Conservation (phyloP, 805 yeast species). For the Candida insectorum region DNA sequence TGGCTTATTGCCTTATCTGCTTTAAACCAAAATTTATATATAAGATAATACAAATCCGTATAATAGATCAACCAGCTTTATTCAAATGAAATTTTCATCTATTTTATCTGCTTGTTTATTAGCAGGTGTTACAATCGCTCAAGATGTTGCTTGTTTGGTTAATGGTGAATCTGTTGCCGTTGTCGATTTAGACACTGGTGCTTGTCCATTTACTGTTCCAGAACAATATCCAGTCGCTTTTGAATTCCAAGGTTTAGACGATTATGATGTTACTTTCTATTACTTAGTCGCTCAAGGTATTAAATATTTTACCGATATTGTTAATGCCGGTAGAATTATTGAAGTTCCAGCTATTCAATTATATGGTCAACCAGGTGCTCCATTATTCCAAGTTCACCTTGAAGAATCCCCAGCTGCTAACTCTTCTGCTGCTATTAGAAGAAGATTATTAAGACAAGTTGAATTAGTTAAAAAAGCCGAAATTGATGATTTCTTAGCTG, state of each 20-base stretch:
- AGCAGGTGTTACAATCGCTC: slow-evolving; percentile 25
- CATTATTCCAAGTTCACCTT: slow-evolving; percentile 28
- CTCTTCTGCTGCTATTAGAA: slow-evolving; percentile 40
- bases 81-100: slow-evolving; percentile 13
- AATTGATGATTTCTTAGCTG: slow-evolving; percentile 23
- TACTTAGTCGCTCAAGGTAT: slow-evolving; percentile 21
- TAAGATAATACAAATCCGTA: not conserved
- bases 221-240: slow-evolving; percentile 22
- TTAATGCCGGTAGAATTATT: slow-evolving; percentile 30
- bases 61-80: too few species aligned
- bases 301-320: slow-evolving; percentile 34
- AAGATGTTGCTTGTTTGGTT: slow-evolving; percentile 35
- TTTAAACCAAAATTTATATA: too few species aligned
- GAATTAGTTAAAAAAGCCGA: slow-evolving; percentile 30
- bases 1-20: too few species aligned
- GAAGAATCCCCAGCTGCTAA: slow-evolving; percentile 27
- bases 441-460: slow-evolving; percentile 29
- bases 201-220: slow-evolving; percentile 37
- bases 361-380: slow-evolving; percentile 19
- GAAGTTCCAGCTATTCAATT: slow-evolving; percentile 28
- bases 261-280: slow-evolving; percentile 34
- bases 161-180: slow-evolving; percentile 29
- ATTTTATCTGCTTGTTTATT: slow-evolving; percentile 15
- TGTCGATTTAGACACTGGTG: slow-evolving; percentile 40
- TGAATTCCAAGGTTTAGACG: slow-evolving; percentile 23